Percentiles rank a stretch among this genome's conserved stretches.
These are phyloP conservation scores for Grosmannia clavigera DNA, from an alignment of 2,329 filamentous ascomycete genomes.

Conservation along the genomic window DNA sequence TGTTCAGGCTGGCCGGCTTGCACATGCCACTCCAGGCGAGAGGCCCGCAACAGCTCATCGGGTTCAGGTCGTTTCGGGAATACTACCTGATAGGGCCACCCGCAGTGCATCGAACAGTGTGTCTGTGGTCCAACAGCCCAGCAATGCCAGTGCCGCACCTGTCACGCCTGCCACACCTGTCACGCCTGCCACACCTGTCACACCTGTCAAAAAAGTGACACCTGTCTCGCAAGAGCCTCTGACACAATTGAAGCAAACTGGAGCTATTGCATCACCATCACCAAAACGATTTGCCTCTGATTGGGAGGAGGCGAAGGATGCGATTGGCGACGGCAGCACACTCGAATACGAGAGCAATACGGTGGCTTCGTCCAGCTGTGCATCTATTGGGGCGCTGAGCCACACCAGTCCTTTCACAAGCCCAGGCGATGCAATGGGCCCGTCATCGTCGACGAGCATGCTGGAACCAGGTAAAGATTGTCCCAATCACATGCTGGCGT, in stretches of 20 bases:
- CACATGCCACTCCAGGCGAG: constrained; percentile 25
- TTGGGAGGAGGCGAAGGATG: neutral
- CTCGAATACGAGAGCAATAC: constrained; percentile 24
- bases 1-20: constrained; percentile 25
- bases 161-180: neutral
- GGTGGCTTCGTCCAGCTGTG: constrained; percentile 37
- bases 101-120: neutral
- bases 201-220: too few relatives aligned
- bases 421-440: constrained; percentile 37
- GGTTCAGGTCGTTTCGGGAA: constrained; percentile 22
- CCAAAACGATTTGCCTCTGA: neutral
- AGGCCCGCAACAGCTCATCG: constrained; percentile 37
- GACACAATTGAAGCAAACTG: neutral
- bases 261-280: neutral
- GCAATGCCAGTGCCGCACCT: neutral
- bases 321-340: constrained; percentile 1
- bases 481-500: constrained; percentile 36
- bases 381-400: constrained; percentile 31
- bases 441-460: constrained; percentile 1
- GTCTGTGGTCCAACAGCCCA: neutral
- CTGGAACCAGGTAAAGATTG: constrained; percentile 20
- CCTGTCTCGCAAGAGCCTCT: neutral
- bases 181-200: too few relatives aligned
- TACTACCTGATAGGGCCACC: neutral
- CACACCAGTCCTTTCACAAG: constrained; percentile 40